Conservation (phyloP, 371 early-diverging fungal genomes). For the Chytridium lagenaria region DNA sequence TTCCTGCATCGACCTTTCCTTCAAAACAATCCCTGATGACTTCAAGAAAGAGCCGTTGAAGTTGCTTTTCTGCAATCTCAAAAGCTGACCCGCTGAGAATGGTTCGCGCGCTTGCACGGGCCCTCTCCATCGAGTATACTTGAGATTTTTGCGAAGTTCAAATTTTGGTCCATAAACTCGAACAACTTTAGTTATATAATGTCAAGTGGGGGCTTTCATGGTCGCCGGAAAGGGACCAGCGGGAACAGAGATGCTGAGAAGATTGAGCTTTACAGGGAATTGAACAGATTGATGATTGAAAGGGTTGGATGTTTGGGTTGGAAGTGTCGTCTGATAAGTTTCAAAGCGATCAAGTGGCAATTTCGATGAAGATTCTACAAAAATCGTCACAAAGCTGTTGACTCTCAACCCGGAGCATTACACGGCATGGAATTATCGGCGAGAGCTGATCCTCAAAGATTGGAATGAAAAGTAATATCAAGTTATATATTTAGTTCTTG, state of each 20-base stretch:
- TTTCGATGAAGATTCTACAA: slow-evolving; percentile 60
- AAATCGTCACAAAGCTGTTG: slow-evolving; percentile 73
- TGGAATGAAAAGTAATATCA: too few species aligned
- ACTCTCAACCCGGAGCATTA: slow-evolving; percentile 86
- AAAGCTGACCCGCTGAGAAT: neutral
- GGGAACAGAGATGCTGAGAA: slow-evolving; percentile 11
- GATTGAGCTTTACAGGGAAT: neutral
- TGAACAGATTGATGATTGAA: neutral
- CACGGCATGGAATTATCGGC: slow-evolving; percentile 92
- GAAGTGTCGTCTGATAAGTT: neutral
- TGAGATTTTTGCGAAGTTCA: neutral
- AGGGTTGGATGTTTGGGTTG: neutral
- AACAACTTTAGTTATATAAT: neutral
- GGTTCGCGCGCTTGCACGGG: neutral
- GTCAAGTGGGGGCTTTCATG: slow-evolving; percentile 10
- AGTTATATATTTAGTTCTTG: too few species aligned
- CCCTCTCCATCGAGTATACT: neutral
- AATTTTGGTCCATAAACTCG: neutral
- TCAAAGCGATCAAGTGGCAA: slow-evolving; percentile 23
- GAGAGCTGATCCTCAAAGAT: neutral
- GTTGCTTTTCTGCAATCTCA: neutral
- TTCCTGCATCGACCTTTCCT: neutral
- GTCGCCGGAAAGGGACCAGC: neutral
- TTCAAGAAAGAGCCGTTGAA: neutral
- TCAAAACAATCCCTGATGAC: neutral